Base-by-base conservation (phyloP, 169 alveolate species). In the Plasmodium ovale region DNA sequence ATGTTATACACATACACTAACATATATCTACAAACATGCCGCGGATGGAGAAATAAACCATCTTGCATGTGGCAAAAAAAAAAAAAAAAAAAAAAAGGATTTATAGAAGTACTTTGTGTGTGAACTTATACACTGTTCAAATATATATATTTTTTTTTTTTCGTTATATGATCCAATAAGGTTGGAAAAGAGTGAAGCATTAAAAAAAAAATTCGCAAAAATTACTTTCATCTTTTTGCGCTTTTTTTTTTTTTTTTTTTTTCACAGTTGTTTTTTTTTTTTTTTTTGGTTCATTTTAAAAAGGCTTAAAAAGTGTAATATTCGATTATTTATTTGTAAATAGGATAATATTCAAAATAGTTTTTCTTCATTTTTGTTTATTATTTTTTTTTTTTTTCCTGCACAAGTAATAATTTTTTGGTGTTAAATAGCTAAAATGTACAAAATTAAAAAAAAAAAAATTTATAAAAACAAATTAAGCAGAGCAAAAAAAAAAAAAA, bases 71-170 rank as follows among this genome's bases (percentile, higher is more conserved):
- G 54, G 25, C 12, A 51, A 51, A 51, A 51, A 51, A 59, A 23
- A 59, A 67, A 67, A 16, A 21, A 16, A 39, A 33, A 72, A 54
- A 44, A 56, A 29, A 62, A 59, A 62, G 60, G 39, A 42, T 29
- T 53, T 74, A 16, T 74, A 59, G 88, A 74, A 74, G 51, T 60
- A 44, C 56, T 16, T 37, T 51, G 88, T 74, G 88, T 74, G 88
- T 64, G 73, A 74, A 72, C 70, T 54, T 72, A 31, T 29, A 16
- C 31, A 23, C 16, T 27, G 33, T 19, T 19, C 59, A 37, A 10
- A 37, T 47, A 67, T 39, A 16, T 42, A 37, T 39, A 37, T 37
- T 35, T 67, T 67, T 42, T 56, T 56, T 69, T 62, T 27, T 23
- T 47, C 10, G 25, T 2, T n/a, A 19, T 53, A 19, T 19, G n/a